These are phyloP conservation scores for Amphicarpaea edgeworthii DNA, from an alignment of 306 rosid species.

Conservation along the genomic window DNA sequence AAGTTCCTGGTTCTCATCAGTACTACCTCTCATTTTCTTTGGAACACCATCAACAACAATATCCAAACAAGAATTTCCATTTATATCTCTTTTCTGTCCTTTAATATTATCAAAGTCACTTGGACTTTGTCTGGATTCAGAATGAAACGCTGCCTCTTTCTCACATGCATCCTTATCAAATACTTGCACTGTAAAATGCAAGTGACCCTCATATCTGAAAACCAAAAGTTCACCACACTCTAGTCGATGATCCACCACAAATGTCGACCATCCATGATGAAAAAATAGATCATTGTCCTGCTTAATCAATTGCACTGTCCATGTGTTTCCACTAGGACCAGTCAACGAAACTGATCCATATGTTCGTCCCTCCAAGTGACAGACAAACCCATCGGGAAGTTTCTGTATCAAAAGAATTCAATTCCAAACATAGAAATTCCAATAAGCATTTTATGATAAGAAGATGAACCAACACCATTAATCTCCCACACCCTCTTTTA, in stretches of 20 bases:
- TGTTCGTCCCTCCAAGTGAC: slow-evolving; percentile 66
- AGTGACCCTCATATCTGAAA: slow-evolving; percentile 77
- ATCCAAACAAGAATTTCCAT: slow-evolving; percentile 56
- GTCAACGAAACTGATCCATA: slow-evolving; percentile 63
- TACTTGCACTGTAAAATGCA: slow-evolving; percentile 76
- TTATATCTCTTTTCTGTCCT: slow-evolving; percentile 52
- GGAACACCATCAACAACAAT: slow-evolving; percentile 48
- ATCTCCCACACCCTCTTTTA: neutral
- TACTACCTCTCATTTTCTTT: slow-evolving; percentile 64
- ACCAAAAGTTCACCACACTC: slow-evolving; percentile 86
- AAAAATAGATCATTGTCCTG: slow-evolving; percentile 67
- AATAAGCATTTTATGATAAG: slow-evolving; percentile 19
- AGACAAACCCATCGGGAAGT: slow-evolving; percentile 68
- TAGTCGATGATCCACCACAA: slow-evolving; percentile 72
- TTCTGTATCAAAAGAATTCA: slow-evolving; percentile 61
- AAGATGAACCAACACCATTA: neutral
- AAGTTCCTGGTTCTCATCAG: slow-evolving; percentile 51
- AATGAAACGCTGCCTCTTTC: slow-evolving; percentile 81
- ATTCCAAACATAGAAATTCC: slow-evolving; percentile 14
- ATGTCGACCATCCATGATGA: slow-evolving; percentile 75
- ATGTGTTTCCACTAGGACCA: slow-evolving; percentile 83
- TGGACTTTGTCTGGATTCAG: slow-evolving; percentile 63
- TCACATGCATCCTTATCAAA: slow-evolving; percentile 86
- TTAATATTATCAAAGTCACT: slow-evolving; percentile 34
- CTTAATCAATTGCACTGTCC: slow-evolving; percentile 69